A percentile compares a stretch with the other conserved stretches of the same genome.
These are phyloP conservation scores for Aspergillus hiratsukae DNA, from an alignment of 2,329 filamentous ascomycete species.

Conservation along the genomic window DNA sequence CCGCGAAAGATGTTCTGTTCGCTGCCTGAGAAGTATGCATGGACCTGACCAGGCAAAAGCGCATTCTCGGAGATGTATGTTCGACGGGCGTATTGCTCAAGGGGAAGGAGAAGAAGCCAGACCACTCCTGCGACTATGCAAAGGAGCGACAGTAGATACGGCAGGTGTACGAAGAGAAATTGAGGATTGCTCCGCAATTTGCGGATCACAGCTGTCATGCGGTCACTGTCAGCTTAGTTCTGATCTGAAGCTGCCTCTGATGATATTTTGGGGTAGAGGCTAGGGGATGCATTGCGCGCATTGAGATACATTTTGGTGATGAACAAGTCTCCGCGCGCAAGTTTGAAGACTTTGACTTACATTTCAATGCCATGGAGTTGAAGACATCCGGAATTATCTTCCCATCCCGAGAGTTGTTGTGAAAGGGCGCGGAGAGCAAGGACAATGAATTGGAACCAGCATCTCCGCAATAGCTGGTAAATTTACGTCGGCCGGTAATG, in stretches of 20 bases:
- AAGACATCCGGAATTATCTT: constrained; percentile 22
- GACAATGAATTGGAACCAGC: constrained; percentile 1
- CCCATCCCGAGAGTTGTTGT: constrained; percentile 16
- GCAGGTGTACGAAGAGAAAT: constrained; percentile 66
- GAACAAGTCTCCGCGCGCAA: background rate
- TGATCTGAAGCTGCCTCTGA: constrained; percentile 10
- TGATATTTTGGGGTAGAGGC: constrained; percentile 12
- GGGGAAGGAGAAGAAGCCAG: constrained; percentile 85
- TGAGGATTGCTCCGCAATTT: constrained; percentile 72
- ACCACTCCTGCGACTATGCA: constrained; percentile 79
- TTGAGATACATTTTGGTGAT: background rate
- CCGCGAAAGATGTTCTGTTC: constrained; percentile 93
- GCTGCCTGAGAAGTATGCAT: constrained; percentile 95
- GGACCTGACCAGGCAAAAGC: constrained; percentile 88
- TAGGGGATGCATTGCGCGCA: background rate
- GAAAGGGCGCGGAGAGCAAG: background rate
- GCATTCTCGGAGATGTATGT: constrained; percentile 99
- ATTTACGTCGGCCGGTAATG: constrained; percentile 29
- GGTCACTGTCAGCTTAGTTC: constrained; percentile 14
- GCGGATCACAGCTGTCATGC: constrained; percentile 35
- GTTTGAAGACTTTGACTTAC: constrained; percentile 21
- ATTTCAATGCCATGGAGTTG: constrained; percentile 37
- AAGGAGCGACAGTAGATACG: constrained; percentile 79
- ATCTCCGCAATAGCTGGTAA: constrained; percentile 10
- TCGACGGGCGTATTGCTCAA: constrained; percentile 82